phyloP scores from a whole-genome alignment of 495 filamentous ascomycete species.

The Penicillium chermesinum region DNA sequence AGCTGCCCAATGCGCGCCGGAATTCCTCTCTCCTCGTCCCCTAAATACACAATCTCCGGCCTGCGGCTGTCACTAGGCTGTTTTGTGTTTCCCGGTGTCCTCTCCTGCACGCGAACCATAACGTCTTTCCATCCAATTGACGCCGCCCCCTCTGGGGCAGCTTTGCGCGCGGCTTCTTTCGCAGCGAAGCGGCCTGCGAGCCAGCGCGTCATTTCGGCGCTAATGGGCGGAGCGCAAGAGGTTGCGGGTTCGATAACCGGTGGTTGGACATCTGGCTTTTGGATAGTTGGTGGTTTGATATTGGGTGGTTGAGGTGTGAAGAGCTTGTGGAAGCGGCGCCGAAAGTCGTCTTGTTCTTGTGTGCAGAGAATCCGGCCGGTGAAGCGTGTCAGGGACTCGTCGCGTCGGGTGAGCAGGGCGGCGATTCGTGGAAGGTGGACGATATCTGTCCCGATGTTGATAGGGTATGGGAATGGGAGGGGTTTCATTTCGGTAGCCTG shows the following conservation, averaged over 20 bases:
- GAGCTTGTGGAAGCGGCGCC: slow-evolving; percentile 28
- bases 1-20: slow-evolving; percentile 32
- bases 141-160: slow-evolving; percentile 37
- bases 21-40: slow-evolving; percentile 11
- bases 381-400: slow-evolving; percentile 43
- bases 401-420: slow-evolving; percentile 37
- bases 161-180: slow-evolving; percentile 46
- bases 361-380: slow-evolving; percentile 47
- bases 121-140: slow-evolving; percentile 39
- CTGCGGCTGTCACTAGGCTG: slow-evolving; percentile 18
- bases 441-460: slow-evolving; percentile 50
- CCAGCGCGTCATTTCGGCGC: slow-evolving; percentile 41
- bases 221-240: slow-evolving; percentile 10
- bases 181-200: slow-evolving; percentile 46
- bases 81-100: not conserved
- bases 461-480: slow-evolving; percentile 34
- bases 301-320: slow-evolving; percentile 11
- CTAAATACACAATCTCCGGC: slow-evolving; percentile 40
- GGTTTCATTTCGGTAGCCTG: slow-evolving; percentile 21
- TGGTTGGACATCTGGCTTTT: too few species aligned
- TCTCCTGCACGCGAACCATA: slow-evolving; percentile 30
- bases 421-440: slow-evolving; percentile 49
- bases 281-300: too few species aligned
- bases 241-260: not conserved
- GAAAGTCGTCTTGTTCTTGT: slow-evolving; percentile 39